Evolutionary conservation across 495 filamentous ascomycete species (phyloP).

Genomic region (Penicillium tannophilum): DNA sequence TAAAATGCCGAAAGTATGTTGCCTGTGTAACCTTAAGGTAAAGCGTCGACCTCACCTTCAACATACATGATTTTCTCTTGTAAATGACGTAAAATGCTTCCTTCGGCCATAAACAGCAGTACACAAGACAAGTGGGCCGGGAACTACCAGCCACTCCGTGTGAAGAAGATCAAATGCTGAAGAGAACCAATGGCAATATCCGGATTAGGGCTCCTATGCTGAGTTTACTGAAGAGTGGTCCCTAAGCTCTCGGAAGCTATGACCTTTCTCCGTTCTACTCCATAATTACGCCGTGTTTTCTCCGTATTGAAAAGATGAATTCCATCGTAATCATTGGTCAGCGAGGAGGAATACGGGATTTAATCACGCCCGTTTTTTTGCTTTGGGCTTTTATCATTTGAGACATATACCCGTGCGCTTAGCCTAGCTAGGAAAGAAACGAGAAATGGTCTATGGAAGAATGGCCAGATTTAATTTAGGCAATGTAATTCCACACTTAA

Average conservation of each 20-base stretch:
- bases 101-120: neutral
- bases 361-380: neutral
- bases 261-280: neutral
- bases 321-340: neutral
- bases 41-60: too few relatives aligned
- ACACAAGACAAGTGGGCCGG: neutral
- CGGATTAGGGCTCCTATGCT: neutral
- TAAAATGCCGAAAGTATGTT: slow-evolving; percentile 1
- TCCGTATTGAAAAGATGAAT: neutral
- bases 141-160: neutral
- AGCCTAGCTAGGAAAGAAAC: neutral
- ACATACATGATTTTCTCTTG: too few relatives aligned
- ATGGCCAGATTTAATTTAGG: neutral
- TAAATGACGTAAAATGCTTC: neutral
- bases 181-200: neutral
- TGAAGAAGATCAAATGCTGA: neutral
- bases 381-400: neutral
- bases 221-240: too few relatives aligned
- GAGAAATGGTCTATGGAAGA: neutral
- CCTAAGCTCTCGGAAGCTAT: neutral
- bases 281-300: neutral
- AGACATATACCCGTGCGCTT: slow-evolving; percentile 2
- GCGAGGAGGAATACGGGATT: neutral
- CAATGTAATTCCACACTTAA: neutral
- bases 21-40: too few relatives aligned